A percentile compares a stretch with the other conserved stretches of the same genome.
Evolutionary conservation across 805 yeast species (phyloP).

Genomic region (Ogataea trehaloabstinens): DNA sequence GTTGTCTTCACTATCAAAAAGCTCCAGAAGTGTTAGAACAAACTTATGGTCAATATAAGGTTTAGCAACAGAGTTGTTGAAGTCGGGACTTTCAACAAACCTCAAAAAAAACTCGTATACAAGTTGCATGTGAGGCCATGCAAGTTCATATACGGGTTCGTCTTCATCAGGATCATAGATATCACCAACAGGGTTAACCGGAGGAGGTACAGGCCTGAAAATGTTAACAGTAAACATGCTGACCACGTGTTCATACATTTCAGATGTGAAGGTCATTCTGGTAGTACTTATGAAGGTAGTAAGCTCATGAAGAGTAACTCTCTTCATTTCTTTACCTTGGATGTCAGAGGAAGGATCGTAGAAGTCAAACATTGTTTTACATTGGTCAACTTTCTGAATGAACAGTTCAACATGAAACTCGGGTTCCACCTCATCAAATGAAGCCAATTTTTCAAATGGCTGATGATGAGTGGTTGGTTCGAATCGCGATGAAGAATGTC

Average conservation of each 20-base stretch:
- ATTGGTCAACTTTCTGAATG: conserved; percentile 86
- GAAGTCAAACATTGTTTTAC: conserved; percentile 92
- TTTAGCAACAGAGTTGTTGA: conserved; percentile 89
- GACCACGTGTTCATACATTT: conserved; percentile 84
- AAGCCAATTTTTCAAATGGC: conserved; percentile 71
- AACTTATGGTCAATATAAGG: conserved; percentile 92
- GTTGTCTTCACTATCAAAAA: conserved; percentile 95
- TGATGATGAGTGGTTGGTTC: conserved; percentile 71
- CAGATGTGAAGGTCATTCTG: conserved; percentile 83
- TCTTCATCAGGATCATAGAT: conserved; percentile 98
- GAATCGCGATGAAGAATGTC: conserved; percentile 90
- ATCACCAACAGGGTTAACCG: conserved; percentile 96
- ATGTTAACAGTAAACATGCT: conserved; percentile 86
- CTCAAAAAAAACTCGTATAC: conserved; percentile 92
- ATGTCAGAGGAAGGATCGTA: conserved; percentile 89
- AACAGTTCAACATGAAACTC: conserved; percentile 80
- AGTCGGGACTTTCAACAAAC: conserved; percentile 92
- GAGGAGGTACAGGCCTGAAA: conserved; percentile 96
- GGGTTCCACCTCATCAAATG: conserved; percentile 78
- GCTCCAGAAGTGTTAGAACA: conserved; percentile 73
- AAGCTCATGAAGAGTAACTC: conserved; percentile 83
- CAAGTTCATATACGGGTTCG: conserved; percentile 92
- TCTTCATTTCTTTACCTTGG: conserved; percentile 88
- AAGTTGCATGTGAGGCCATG: conserved; percentile 99
- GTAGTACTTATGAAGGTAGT: conserved; percentile 83